Evolutionary conservation across 331 rosid species (phyloP).

Genomic region (Quercus phellos): DNA sequence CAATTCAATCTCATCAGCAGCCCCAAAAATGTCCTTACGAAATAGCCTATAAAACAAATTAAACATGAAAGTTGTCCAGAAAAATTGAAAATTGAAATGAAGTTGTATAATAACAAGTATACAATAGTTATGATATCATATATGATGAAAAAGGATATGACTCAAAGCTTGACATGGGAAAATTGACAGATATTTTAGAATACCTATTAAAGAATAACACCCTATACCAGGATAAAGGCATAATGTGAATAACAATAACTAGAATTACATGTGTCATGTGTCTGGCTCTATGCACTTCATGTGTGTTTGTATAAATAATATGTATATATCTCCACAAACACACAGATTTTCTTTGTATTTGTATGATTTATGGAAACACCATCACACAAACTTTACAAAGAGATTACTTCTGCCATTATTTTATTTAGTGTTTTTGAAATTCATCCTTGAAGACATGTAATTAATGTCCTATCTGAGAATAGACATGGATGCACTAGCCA

Average conservation of each 20-base stretch:
- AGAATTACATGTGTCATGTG: background rate
- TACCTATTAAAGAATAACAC: background rate
- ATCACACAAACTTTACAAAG: background rate
- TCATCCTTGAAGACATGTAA: background rate
- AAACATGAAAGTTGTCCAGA: constrained; percentile 6
- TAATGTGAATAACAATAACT: background rate
- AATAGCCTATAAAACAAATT: constrained; percentile 43
- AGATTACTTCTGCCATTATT: background rate
- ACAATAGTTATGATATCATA: background rate
- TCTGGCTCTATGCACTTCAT: background rate
- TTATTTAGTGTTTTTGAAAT: background rate
- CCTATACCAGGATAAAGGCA: background rate
- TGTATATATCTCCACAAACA: background rate
- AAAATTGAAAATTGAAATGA: background rate
- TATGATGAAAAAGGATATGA: background rate
- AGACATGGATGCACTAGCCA: background rate
- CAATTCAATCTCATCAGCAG: constrained; percentile 52
- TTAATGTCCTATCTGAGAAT: background rate
- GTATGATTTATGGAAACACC: background rate
- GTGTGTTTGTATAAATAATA: background rate
- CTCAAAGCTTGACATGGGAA: background rate
- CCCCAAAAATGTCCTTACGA: constrained; percentile 54
- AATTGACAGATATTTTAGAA: background rate
- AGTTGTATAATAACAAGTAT: background rate
- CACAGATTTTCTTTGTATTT: too few species aligned